Conservation (phyloP, 2,329 filamentous ascomycete genomes). For the Rugonectria rugulosa region DNA sequence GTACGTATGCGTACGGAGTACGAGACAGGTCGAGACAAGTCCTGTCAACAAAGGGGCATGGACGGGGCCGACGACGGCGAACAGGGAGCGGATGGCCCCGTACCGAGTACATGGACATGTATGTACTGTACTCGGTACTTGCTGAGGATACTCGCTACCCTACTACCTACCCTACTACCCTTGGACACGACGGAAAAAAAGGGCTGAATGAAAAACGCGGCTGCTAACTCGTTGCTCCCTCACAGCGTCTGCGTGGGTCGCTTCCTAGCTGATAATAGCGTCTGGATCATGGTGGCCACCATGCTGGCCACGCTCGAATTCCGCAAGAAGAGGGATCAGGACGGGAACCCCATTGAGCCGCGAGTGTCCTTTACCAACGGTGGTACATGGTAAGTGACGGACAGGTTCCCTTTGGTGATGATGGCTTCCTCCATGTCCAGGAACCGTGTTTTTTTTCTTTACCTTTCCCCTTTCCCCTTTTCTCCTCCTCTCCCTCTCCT, state of each 20-base stretch:
- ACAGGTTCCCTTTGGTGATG: no score
- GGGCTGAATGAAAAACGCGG: no score
- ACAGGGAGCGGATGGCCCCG: no score
- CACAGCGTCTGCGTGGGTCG: conserved; percentile 43
- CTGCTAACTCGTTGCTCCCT: no score
- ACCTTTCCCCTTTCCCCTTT: conserved; percentile 7
- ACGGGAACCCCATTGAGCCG: conserved; percentile 40
- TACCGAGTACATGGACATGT: no score
- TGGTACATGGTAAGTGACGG: conserved; percentile 44
- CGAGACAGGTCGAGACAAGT: neutral
- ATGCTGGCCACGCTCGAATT: conserved; percentile 43
- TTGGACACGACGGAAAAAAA: no score
- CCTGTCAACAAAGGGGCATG: no score
- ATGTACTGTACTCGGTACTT: no score
- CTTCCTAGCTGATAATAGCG: conserved; percentile 45
- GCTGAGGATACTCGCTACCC: no score
- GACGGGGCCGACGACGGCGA: no score
- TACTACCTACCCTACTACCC: no score
- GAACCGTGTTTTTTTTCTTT: no score
- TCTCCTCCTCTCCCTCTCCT: neutral
- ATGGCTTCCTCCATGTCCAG: neutral
- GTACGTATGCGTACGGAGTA: conserved; percentile 24
- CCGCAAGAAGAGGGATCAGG: conserved; percentile 32
- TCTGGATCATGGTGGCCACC: conserved; percentile 47
- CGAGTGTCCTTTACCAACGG: conserved; percentile 42